These are phyloP conservation scores for Teratosphaeria epicoccoides DNA, from an alignment of 2,329 filamentous ascomycete genomes.

Conservation along the genomic window DNA sequence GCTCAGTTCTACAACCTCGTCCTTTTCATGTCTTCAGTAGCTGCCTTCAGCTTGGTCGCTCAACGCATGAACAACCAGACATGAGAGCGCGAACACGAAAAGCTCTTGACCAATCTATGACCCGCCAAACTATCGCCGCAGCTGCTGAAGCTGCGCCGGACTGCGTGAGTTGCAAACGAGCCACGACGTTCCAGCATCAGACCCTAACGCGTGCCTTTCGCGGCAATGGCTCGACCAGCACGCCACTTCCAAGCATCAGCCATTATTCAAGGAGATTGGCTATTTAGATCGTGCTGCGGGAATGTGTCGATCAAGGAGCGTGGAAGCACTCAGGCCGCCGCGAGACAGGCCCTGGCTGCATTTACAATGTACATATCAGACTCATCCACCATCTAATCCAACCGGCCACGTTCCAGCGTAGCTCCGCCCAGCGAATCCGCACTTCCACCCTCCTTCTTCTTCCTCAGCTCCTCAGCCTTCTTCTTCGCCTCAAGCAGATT, in stretches of 20 bases:
- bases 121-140: no score
- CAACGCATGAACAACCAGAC: conserved; percentile 58
- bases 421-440: conserved; percentile 2
- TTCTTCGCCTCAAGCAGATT: conserved; percentile 19
- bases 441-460: conserved; percentile 1
- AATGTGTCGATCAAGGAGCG: no score
- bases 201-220: neutral
- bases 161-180: no score
- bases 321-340: no score
- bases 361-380: neutral
- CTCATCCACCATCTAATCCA: neutral
- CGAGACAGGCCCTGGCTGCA: no score
- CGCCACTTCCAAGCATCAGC: no score
- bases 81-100: no score
- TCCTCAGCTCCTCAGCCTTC: conserved; percentile 14
- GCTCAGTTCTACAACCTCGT: conserved; percentile 97
- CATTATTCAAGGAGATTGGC: no score
- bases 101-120: no score
- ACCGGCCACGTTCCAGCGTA: neutral
- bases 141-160: no score
- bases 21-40: conserved; percentile 90
- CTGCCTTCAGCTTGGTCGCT: conserved; percentile 84
- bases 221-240: no score
- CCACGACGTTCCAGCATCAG: neutral
- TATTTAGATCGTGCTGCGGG: no score